Conservation (phyloP, 495 filamentous ascomycete genomes). For the Hypoxylon fuscum region DNA sequence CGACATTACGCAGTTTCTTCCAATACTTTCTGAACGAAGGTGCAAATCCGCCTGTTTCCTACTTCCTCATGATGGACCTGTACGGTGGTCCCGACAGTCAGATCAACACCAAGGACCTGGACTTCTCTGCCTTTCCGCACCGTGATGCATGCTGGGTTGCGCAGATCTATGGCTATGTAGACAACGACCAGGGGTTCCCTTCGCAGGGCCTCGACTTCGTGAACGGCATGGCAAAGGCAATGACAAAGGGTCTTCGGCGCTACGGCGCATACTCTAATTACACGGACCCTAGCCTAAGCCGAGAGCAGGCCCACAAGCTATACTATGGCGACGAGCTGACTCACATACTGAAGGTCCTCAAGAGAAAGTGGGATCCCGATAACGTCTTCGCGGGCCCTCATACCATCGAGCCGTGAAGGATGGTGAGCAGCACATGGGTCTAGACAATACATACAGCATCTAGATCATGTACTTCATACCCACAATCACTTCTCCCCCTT, state of each 20-base stretch:
- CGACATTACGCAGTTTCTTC: slow-evolving; percentile 49
- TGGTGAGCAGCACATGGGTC: no score
- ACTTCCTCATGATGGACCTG: slow-evolving; percentile 56
- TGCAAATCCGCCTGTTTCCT: slow-evolving; percentile 24
- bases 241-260: slow-evolving; percentile 40
- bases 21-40: slow-evolving; percentile 38
- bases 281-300: slow-evolving; percentile 62
- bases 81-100: slow-evolving; percentile 57
- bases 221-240: slow-evolving; percentile 48
- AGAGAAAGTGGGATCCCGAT: slow-evolving; percentile 56
- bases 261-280: slow-evolving; percentile 68
- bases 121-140: slow-evolving; percentile 55
- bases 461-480: no score
- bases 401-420: slow-evolving; percentile 41
- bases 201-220: slow-evolving; percentile 51
- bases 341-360: slow-evolving; percentile 53
- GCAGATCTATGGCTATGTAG: slow-evolving; percentile 57
- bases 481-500: not conserved
- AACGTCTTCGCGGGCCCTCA: slow-evolving; percentile 65
- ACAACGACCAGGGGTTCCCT: slow-evolving; percentile 45
- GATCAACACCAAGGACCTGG: slow-evolving; percentile 46
- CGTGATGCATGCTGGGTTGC: slow-evolving; percentile 58
- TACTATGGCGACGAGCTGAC: slow-evolving; percentile 59
- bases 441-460: not conserved
- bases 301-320: slow-evolving; percentile 51